A percentile compares a stretch with the other conserved stretches of the same genome.
These are phyloP conservation scores for Neodidymelliopsis sp. DNA, from an alignment of 2,329 filamentous ascomycete genomes.

Conservation along the genomic window DNA sequence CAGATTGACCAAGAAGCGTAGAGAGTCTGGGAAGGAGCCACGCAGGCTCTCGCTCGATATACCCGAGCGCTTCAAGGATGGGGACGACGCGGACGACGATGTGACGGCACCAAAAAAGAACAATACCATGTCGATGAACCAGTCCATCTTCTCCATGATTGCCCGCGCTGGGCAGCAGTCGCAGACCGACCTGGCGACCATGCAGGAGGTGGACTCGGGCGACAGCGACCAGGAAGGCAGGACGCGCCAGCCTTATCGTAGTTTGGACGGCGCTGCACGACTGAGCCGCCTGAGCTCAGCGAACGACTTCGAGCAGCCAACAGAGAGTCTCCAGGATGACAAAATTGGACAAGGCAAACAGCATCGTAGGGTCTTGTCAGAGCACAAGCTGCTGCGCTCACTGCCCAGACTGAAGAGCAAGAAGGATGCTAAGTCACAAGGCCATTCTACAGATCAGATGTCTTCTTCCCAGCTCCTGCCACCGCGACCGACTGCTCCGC, in stretches of 20 bases:
- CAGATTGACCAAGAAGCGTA: conserved; percentile 46
- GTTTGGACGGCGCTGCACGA: conserved; percentile 45
- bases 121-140: conserved; percentile 77
- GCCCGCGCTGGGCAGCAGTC: conserved; percentile 85
- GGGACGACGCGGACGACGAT: conserved; percentile 67
- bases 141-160: conserved; percentile 92
- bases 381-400: conserved; percentile 70
- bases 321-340: conserved; percentile 24
- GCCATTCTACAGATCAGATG: conserved; percentile 59
- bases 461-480: conserved; percentile 51
- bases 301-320: conserved; percentile 36
- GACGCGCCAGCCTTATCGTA: conserved; percentile 32
- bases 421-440: conserved; percentile 39
- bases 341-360: conserved; percentile 37
- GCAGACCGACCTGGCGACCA: conserved; percentile 80
- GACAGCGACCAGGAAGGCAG: conserved; percentile 69
- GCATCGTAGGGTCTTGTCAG: conserved; percentile 68
- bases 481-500: conserved; percentile 34
- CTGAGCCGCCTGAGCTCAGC: conserved; percentile 46
- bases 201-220: conserved; percentile 75
- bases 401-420: conserved; percentile 63
- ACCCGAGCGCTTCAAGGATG: conserved; percentile 65
- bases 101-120: conserved; percentile 62
- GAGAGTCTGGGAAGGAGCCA: conserved; percentile 36
- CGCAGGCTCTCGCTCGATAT: conserved; percentile 57